Evolutionary conservation across 176 grass and related monocot genomes (phyloP), one percentile per base, ranked within the genome.

Genomic region (Juncus effusus): DNA sequence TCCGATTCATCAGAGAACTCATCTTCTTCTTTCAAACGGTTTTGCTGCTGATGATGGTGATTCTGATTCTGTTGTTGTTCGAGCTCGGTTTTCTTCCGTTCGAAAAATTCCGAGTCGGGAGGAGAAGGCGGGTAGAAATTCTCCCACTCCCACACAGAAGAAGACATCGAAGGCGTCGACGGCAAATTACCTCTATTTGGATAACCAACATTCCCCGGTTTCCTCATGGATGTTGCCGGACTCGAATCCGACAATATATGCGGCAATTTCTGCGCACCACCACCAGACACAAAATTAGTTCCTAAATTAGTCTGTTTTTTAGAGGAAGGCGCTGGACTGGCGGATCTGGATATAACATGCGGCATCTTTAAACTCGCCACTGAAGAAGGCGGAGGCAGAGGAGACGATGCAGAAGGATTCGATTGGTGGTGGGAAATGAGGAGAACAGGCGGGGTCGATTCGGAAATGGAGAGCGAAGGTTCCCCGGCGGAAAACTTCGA

Each of bases 101-200:
- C 85, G 45, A 90, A 99, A 63, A 86, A 99, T 61, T 99, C 95
- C 3, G 95, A 99, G 75, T 94, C 83, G 16, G 95, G 95, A 51
- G 89, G 89, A 15, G 95, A 99, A 76, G 95, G 95, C 15, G 95
- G 95, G 64, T 79, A 81, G 83, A 82, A 87, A 61, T 93, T 93
- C 76, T 93, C 89, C 95, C 95, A 99, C 4, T 99, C 95, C 89
- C 95, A 99, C 38, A 80, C 80, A 11, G 95, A 99, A 11, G 95
- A 99, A 4, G 95, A 87, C 64, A 78, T 76, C 35, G 89, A 85
- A 6, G 94, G 94, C 56, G 95, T 99, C 13, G 85, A 76, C 3
- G 78, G 75, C 57, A 71, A 15, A 50, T 39, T 65, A n/a, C 28
- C 42, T 60, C 67, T 35, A 42, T 35, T 50, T 2, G 45, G 57